Percentiles rank a stretch among this genome's conserved stretches.
Conservation (phyloP, 176 grass and related monocot genomes). For the Cenchrus americanus region DNA sequence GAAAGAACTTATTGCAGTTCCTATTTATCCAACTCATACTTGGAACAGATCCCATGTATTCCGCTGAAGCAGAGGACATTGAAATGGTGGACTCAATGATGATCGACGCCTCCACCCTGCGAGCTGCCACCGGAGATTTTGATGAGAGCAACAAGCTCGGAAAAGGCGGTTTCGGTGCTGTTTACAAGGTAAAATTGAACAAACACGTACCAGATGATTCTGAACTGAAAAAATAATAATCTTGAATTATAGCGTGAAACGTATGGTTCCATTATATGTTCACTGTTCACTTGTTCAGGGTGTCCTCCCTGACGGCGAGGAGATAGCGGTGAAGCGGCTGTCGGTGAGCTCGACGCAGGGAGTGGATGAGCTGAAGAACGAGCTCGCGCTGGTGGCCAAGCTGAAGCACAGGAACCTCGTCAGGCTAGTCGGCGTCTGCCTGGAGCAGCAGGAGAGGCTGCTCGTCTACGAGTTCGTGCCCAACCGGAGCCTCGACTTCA, state of each 20-base stretch:
- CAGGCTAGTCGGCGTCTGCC: too few species aligned
- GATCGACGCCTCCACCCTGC: conserved; percentile 48
- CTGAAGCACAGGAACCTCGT: too few species aligned
- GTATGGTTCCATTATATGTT: not conserved
- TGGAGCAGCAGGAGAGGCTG: too few species aligned
- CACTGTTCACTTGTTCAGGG: too few species aligned
- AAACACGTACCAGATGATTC: not conserved
- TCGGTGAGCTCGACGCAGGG: too few species aligned
- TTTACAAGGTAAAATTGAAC: conserved; percentile 46
- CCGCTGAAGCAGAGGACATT: not conserved
- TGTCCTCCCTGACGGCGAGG: too few species aligned
- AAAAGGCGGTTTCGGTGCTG: conserved; percentile 47
- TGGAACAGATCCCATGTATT: conserved; percentile 22
- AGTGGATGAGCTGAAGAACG: too few species aligned
- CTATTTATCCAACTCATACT: not conserved
- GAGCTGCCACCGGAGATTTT: conserved; percentile 42
- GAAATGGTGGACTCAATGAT: conserved; percentile 41
- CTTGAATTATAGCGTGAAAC: not conserved
- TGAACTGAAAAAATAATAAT: not conserved
- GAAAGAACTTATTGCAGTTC: not conserved
- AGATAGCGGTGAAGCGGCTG: too few species aligned
- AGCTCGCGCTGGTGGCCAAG: too few species aligned
- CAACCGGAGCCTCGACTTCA: too few species aligned
- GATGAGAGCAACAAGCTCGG: conserved; percentile 55
- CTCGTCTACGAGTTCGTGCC: too few species aligned